Evolutionary conservation across 345 rosid genomes (phyloP), one percentile per base, ranked within the genome.

Genomic region (Eucalyptus dawsonii): DNA sequence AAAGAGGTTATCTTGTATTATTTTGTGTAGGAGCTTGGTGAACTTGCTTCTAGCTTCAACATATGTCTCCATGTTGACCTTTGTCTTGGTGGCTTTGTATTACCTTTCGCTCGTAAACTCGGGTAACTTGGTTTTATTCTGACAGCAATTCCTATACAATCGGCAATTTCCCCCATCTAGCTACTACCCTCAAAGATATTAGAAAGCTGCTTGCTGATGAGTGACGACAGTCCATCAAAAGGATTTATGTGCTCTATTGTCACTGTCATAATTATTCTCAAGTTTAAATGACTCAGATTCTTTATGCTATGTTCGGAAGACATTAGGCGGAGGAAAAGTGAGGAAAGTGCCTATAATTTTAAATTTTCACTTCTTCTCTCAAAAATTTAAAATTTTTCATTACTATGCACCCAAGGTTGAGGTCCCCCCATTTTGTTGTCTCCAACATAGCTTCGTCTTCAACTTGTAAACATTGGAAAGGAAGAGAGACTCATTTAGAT

Each of bases 71-170:
- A 98, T 92, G 97, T 98, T 56, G 99, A 98, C 94, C 98, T 97
- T 65, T 98, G 99, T 94, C 99, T 98, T 90, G 99, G 99, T 89
- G 99, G 99, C 86, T 97, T 97, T 91, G 99, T 97, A 62, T 93
- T 98, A 93, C 99, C 99, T 87, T 98, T 98, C 53, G 98, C 99
- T 92, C 92, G 94, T 91, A 95, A 94, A 93, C 97, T 97, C 49
- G 99, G 99, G 99, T 94, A 94, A 49, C 45, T 62, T 91, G 69
- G 88, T 51, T 87, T 90, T 47, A 45, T 51, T 13, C 47, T 86
- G 87, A 86, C 87, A 14, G 72, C 54, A 51, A 76, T 40, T 53
- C 89, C 87, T 80, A 31, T 34, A 29, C 50, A 25, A 72, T 72
- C 34, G 9, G 50, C 44, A 80, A 88, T 88, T 40, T n/a, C n/a